Conservation (phyloP, 2,329 filamentous ascomycete species). For the Tolypocladium ophioglossoides region DNA sequence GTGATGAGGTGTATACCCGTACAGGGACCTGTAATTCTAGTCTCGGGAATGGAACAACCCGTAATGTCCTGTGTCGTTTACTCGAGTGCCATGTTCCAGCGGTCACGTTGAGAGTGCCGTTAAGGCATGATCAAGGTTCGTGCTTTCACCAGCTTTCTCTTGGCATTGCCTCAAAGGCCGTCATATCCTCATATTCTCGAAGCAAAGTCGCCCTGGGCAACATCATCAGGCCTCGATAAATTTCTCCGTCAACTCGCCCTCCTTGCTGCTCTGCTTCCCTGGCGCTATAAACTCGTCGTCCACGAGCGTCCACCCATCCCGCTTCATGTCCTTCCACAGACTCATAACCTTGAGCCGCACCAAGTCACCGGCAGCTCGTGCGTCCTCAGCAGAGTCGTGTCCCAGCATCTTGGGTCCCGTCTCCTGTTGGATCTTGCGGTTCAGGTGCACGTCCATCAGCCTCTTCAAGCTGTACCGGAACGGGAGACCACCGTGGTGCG, state of each 20-base stretch:
- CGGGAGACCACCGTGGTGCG: conserved; percentile 67
- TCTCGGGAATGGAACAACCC: conserved; percentile 7
- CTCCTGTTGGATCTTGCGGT: conserved; percentile 69
- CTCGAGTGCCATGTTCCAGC: not conserved
- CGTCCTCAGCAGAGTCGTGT: conserved; percentile 90
- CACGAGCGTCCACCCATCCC: conserved; percentile 55
- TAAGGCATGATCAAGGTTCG: not conserved
- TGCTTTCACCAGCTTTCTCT: not conserved
- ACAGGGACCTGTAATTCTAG: conserved; percentile 26
- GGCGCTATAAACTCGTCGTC: conserved; percentile 36
- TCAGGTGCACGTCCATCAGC: conserved; percentile 60
- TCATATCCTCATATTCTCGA: not conserved
- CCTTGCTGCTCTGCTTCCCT: conserved; percentile 9
- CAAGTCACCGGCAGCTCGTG: conserved; percentile 77
- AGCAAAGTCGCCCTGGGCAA: not conserved
- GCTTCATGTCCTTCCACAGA: conserved; percentile 58
- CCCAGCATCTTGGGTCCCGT: conserved; percentile 41
- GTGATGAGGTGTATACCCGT: conserved; percentile 9
- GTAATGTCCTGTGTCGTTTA: not conserved
- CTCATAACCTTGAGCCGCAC: conserved; percentile 61
- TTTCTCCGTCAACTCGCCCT: conserved; percentile 23
- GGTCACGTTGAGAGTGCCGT: not conserved
- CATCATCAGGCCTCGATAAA: conserved; percentile 21
- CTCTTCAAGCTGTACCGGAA: conserved; percentile 66
- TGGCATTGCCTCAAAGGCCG: not conserved